Conservation (phyloP, 148 eudicot species). For the Camellia lanceoleosa region DNA sequence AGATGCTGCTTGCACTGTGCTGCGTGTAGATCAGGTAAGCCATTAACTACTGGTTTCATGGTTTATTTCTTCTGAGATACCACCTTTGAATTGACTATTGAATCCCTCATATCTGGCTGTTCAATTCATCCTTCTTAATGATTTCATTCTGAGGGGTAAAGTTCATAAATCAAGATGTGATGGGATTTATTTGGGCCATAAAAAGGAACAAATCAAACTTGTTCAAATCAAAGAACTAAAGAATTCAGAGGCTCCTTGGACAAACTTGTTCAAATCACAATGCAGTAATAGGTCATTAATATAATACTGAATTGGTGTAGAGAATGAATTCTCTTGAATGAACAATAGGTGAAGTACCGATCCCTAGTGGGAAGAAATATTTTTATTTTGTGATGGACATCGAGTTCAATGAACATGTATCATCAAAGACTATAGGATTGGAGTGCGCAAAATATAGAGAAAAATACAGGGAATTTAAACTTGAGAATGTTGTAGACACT, state of each 20-base stretch:
- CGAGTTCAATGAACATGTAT: neutral
- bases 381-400: neutral
- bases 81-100: neutral
- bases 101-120: neutral
- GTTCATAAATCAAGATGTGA: neutral
- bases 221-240: neutral
- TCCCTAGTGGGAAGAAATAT: too few species aligned
- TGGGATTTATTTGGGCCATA: neutral
- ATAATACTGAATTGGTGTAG: neutral
- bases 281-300: neutral
- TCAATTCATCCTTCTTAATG: neutral
- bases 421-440: neutral
- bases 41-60: neutral
- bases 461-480: neutral
- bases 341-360: too few species aligned
- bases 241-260: neutral
- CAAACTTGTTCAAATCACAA: neutral
- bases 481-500: neutral
- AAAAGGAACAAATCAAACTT: neutral
- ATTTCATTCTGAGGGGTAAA: neutral
- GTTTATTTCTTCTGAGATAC: neutral
- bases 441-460: neutral
- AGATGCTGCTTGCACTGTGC: conserved; percentile 93
- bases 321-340: neutral
- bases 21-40: conserved; percentile 76